Conservation (phyloP, 2,329 filamentous ascomycete genomes). For the Nannizziopsis barbatae region DNA sequence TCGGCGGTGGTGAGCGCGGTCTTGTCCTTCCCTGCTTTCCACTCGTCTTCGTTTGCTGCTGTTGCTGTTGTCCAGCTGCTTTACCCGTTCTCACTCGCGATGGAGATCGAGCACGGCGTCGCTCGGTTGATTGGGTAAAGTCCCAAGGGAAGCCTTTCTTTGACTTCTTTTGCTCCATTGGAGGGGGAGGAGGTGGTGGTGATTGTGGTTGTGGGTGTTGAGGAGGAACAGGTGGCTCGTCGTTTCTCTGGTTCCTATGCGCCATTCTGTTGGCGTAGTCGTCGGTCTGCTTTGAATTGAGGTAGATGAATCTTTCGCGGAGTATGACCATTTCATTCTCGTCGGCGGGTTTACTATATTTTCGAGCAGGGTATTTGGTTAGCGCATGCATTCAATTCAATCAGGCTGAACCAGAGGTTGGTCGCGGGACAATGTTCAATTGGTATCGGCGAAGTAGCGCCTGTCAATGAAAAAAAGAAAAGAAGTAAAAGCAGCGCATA, state of each 20-base stretch:
- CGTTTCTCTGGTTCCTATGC: neutral
- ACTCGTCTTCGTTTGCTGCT: conserved; percentile 2
- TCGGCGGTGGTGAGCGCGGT: conserved; percentile 19
- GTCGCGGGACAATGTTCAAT: neutral
- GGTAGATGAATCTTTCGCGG: conserved; percentile 6
- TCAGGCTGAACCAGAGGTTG: neutral
- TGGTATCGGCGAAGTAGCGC: neutral
- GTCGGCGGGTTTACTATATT: conserved; percentile 11
- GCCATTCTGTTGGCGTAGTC: conserved; percentile 7
- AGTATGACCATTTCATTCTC: conserved; percentile 18
- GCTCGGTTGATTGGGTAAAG: too few species aligned
- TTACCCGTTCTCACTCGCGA: too few species aligned
- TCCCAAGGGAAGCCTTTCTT: too few species aligned
- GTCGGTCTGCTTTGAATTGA: conserved; percentile 3
- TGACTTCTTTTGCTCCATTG: too few species aligned
- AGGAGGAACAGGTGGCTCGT: neutral
- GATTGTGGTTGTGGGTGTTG: too few species aligned
- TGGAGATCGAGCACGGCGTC: too few species aligned
- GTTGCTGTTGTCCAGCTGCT: neutral
- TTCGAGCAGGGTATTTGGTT: neutral
- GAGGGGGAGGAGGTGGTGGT: neutral
- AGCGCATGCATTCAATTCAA: neutral
- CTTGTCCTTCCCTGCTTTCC: conserved; percentile 12
- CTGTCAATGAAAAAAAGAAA: neutral
- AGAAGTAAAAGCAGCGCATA: neutral